A percentile compares a stretch with the other conserved stretches of the same genome.
Conservation (phyloP, 2,329 filamentous ascomycete species). For the Tolypocladium capitatum region DNA sequence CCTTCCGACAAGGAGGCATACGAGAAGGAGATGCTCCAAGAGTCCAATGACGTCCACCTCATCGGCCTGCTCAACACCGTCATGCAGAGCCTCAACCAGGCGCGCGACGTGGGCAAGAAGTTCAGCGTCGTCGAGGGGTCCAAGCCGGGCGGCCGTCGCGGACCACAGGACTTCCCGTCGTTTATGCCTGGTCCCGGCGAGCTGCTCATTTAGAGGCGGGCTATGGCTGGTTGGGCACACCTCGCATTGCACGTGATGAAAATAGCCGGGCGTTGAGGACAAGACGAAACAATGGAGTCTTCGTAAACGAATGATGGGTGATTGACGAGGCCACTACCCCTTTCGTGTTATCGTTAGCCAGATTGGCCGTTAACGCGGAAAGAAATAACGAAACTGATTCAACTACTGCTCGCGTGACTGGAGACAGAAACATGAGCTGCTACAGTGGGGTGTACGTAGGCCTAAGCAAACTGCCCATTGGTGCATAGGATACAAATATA, state of each 20-base stretch:
- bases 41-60: conserved; percentile 74
- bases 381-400: not conserved
- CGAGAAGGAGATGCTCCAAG: conserved; percentile 56
- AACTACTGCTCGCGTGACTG: not conserved
- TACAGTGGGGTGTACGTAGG: not conserved
- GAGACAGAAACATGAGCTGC: not conserved
- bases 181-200: conserved; percentile 17
- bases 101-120: conserved; percentile 65
- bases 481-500: not conserved
- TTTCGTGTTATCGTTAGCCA: no score
- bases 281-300: not conserved
- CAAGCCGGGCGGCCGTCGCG: conserved; percentile 12
- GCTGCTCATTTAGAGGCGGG: conserved; percentile 13
- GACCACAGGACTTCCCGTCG: conserved; percentile 9
- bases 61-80: conserved; percentile 64
- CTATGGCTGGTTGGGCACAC: not conserved
- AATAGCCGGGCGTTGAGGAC: not conserved
- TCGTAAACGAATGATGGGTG: not conserved
- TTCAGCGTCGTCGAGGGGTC: conserved; percentile 43
- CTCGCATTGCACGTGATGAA: not conserved
- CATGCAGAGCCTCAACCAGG: conserved; percentile 56
- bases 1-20: conserved; percentile 56
- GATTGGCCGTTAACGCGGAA: not conserved
- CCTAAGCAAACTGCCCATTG: not conserved
- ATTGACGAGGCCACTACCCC: not conserved